Evolutionary conservation across 2,329 filamentous ascomycete genomes (phyloP), one percentile per base, ranked within the genome.

Genomic region (Ophiognomonia clavigignenti-juglandacearum): DNA sequence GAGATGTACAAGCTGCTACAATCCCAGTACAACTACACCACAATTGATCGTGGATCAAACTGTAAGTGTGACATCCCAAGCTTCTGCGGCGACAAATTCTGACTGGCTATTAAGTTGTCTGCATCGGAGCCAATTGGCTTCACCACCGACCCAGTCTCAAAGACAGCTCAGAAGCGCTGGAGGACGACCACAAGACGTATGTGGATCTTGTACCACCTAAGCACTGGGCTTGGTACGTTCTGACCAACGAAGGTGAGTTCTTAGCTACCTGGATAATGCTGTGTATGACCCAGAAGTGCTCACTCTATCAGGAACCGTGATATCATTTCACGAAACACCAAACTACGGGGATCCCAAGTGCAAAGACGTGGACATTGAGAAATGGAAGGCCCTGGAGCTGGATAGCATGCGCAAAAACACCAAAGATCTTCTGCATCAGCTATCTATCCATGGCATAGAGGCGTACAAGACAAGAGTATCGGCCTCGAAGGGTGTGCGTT

Each of bases 21-120:
- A 52, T 77, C 83, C 45, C 83, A 87, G n/a, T 85, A 85, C 71
- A 85, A 88, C 60, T 90, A 86, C 62, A 83, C 82, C 13, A 85
- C 84, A 1, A 77, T 87, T 13, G 86, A 90, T 56, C 78, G 83
- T 61, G 85, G 84, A 0, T 66, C 73, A 14, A 74, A 72, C 60
- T 87, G 84, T 81, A 66, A 57, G 71, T 61, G 4, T 27, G 7
- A 14, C 6, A 2, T 27, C 26, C 39, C 43, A 38, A 31, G 55
- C 57, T 63, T 45, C 61, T 48, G 22, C 10, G 6, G 10, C 8
- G 13, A 14, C 23, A 14, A 32, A 11, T 34, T 11, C 49, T 52
- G 16, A 49, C 31, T 29, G 4, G 13, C 4, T 4, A n/a, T 4
- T 6, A 43, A 85, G 82, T 82, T 56, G 70, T 87, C 2, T 88